Evolutionary conservation across 2,329 filamentous ascomycete genomes (phyloP).

Genomic region (Ilyonectria sp.): DNA sequence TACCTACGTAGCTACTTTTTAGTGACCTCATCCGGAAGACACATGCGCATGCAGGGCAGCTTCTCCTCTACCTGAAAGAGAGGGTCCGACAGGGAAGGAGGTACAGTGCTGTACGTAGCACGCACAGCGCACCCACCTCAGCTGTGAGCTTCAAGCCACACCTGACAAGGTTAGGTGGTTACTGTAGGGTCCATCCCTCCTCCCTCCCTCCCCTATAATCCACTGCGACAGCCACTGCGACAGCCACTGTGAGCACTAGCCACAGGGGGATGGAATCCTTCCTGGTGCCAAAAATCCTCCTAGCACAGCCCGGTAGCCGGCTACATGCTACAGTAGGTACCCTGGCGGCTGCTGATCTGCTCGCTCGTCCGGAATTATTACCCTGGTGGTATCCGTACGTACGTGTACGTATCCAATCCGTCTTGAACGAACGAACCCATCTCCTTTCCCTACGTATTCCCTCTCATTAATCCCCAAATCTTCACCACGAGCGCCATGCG

Average conservation of each 20-base stretch:
- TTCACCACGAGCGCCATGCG: constrained; percentile 21
- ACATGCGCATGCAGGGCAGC: constrained; percentile 23
- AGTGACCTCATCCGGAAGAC: constrained; percentile 29
- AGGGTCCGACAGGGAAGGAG: constrained; percentile 9
- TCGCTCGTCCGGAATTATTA: constrained; percentile 18
- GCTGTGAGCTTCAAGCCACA: constrained; percentile 4
- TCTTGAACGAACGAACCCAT: constrained; percentile 16
- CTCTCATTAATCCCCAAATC: neutral
- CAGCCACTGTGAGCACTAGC: neutral
- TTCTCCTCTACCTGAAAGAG: constrained; percentile 7
- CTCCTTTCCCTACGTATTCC: constrained; percentile 14
- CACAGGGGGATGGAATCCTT: constrained; percentile 2
- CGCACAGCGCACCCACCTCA: neutral
- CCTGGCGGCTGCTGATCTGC: neutral
- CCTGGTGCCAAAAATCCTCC: neutral
- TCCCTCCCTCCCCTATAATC: neutral
- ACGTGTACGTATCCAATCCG: constrained; percentile 25
- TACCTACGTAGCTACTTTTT: constrained; percentile 1
- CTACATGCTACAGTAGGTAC: neutral
- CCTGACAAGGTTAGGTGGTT: neutral
- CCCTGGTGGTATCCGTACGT: constrained; percentile 1
- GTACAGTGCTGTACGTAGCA: neutral
- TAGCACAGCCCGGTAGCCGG: constrained; percentile 3
- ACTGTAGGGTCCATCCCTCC: too few relatives aligned
- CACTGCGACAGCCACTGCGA: neutral